Evolutionary conservation across 1,284 basidiomycete species (phyloP).

Genomic region (Tilletia indica): DNA sequence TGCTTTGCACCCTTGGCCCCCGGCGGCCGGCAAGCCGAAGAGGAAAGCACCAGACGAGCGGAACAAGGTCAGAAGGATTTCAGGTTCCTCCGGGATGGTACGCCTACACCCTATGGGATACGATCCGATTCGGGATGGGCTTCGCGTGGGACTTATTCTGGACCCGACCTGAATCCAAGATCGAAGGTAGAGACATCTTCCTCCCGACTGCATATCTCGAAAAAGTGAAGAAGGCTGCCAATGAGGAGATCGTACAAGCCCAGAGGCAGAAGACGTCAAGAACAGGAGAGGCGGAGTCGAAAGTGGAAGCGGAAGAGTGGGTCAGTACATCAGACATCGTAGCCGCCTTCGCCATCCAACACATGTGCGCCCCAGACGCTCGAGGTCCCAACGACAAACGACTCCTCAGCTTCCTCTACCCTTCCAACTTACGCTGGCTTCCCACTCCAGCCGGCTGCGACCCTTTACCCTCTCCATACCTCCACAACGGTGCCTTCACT

Average conservation of each 20-base stretch:
- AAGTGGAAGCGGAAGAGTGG: background rate
- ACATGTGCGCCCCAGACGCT: background rate
- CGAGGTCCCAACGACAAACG: background rate
- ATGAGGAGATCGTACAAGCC: background rate
- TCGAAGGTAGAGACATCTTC: constrained; percentile 5
- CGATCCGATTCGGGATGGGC: background rate
- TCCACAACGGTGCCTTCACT: background rate
- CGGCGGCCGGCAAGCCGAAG: background rate
- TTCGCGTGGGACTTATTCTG: background rate
- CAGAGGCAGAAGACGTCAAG: background rate
- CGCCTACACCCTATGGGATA: background rate
- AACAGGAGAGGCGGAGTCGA: too few species aligned
- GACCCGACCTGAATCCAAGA: constrained; percentile 4
- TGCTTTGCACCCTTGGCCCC: background rate
- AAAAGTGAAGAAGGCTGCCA: background rate
- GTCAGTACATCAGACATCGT: constrained; percentile 4
- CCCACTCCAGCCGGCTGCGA: background rate
- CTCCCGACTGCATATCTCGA: background rate
- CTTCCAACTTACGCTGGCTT: background rate
- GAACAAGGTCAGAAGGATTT: background rate
- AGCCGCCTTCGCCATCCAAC: background rate
- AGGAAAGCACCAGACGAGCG: background rate
- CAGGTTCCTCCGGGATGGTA: background rate
- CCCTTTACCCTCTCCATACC: background rate
- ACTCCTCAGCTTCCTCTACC: background rate